phyloP scores from a whole-genome alignment of 148 eudicot genomes.

The Chenopodium suecicum region DNA sequence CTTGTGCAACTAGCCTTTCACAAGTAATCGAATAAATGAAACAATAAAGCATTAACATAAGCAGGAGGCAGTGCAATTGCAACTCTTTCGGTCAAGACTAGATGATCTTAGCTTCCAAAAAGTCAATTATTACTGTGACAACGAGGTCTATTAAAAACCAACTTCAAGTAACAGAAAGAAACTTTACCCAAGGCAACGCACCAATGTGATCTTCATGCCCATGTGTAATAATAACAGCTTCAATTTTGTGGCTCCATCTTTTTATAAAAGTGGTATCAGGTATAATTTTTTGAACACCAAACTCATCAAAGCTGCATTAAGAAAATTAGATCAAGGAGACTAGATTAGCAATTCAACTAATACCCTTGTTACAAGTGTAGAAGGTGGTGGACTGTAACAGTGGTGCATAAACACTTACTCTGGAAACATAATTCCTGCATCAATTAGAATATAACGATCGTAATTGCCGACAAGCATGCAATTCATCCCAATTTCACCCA shows the following conservation, averaged over 20 bases:
- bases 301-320: conserved; percentile 73
- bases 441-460: conserved; percentile 93
- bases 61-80: neutral
- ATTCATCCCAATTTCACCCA: conserved; percentile 99
- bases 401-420: conserved; percentile 53
- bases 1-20: conserved; percentile 3
- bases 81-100: neutral
- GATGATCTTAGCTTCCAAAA: neutral
- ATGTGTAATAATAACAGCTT: conserved; percentile 95
- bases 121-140: neutral
- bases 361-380: conserved; percentile 1
- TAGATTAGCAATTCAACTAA: neutral
- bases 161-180: conserved; percentile 40
- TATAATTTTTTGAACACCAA: conserved; percentile 93
- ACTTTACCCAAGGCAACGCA: conserved; percentile 99
- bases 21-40: neutral
- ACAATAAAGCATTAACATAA: conserved; percentile 1
- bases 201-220: conserved; percentile 99
- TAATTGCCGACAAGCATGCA: conserved; percentile 98
- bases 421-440: conserved; percentile 98
- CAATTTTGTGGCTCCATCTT: conserved; percentile 97
- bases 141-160: neutral
- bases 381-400: neutral
- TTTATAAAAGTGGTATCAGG: conserved; percentile 91
- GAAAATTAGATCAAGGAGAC: conserved; percentile 9